phyloP scores from a whole-genome alignment of 441 rosid species.

The Corymbia citriodora region DNA sequence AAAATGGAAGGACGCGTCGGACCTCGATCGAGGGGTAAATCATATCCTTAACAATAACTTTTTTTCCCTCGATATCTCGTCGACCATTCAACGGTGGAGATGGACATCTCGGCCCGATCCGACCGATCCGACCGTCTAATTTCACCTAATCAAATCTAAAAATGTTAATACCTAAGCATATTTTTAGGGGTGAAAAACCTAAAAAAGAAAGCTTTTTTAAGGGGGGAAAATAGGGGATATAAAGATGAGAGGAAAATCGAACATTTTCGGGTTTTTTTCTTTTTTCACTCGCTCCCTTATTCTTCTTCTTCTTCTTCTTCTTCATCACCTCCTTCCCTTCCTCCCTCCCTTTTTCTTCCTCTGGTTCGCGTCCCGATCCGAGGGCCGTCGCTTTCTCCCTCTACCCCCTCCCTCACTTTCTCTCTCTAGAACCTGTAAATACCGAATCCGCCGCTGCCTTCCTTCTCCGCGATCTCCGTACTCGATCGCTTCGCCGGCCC shows the following conservation, averaged over 20 bases:
- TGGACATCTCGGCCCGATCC: accelerated
- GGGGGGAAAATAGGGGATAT: background rate
- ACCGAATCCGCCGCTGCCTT: background rate
- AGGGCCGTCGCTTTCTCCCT: background rate
- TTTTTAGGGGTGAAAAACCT: background rate
- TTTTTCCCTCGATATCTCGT: background rate
- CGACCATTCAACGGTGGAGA: background rate
- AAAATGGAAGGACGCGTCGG: background rate
- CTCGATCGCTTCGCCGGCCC: background rate
- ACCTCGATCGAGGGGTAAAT: too few species aligned
- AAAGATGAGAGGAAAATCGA: background rate
- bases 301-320: background rate
- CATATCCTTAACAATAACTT: background rate
- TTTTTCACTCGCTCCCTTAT: background rate
- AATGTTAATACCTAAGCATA: background rate
- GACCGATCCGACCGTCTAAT: background rate
- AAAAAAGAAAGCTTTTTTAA: background rate
- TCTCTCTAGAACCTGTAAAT: background rate
- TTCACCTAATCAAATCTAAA: background rate
- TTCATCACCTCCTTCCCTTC: background rate
- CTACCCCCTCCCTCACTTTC: background rate
- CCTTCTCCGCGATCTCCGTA: background rate
- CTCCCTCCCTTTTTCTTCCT: background rate
- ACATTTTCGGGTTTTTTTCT: background rate
- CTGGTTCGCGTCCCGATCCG: background rate